A percentile compares a stretch with the other conserved stretches of the same genome.
phyloP scores from a whole-genome alignment of 1,139 yeast genomes.

The Kurtzmaniella quercitrusa region DNA sequence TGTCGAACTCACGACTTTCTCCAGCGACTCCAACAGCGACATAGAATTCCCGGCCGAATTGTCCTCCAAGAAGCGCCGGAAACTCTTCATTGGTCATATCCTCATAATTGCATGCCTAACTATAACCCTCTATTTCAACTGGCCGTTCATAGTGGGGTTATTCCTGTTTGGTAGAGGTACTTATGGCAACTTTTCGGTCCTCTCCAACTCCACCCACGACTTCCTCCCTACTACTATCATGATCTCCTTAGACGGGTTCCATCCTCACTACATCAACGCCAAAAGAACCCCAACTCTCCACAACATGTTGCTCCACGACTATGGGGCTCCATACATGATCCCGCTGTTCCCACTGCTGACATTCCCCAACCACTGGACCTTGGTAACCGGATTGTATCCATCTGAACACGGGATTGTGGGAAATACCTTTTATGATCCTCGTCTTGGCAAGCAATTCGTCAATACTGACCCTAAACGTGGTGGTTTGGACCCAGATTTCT shows the following conservation, averaged over 20 bases:
- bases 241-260: constrained; percentile 83
- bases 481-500: constrained; percentile 57
- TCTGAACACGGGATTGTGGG: constrained; percentile 85
- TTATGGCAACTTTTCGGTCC: not conserved
- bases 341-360: constrained; percentile 90
- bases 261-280: constrained; percentile 78
- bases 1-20: constrained; percentile 3
- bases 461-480: constrained; percentile 51
- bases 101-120: not conserved
- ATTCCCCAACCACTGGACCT: constrained; percentile 89
- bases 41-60: not conserved
- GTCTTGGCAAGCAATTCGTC: constrained; percentile 50
- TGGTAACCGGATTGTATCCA: constrained; percentile 83
- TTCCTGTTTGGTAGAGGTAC: not conserved
- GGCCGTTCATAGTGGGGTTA: not conserved
- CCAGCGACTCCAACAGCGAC: not conserved
- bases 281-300: constrained; percentile 69
- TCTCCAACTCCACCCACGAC: constrained; percentile 62
- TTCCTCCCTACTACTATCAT: constrained; percentile 76
- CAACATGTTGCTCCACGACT: constrained; percentile 46
- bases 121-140: not conserved
- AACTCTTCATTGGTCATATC: not conserved
- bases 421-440: constrained; percentile 72
- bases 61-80: not conserved
- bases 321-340: constrained; percentile 76